These are phyloP conservation scores for Exophiala aquamarina DNA, from an alignment of 2,329 filamentous ascomycete genomes.

Conservation along the genomic window DNA sequence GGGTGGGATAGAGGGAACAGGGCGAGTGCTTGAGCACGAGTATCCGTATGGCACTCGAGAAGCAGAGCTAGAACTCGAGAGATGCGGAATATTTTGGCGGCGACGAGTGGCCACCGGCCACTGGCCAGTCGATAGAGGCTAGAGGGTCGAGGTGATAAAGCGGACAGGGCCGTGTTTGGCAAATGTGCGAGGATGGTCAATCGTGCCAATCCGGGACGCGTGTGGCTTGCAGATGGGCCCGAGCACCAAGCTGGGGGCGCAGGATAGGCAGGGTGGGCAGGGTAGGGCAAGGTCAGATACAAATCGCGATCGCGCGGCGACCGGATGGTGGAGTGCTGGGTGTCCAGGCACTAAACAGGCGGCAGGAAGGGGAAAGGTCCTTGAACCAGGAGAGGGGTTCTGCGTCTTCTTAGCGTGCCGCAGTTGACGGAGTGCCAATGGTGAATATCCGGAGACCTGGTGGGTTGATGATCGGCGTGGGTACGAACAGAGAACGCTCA, in stretches of 20 bases:
- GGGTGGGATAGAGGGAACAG: not conserved
- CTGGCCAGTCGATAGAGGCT: constrained; percentile 17
- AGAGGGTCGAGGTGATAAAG: constrained; percentile 24
- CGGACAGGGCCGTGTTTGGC: constrained; percentile 21
- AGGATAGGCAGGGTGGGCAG: constrained; percentile 23
- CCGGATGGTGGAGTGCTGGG: constrained; percentile 21
- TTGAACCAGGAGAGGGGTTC: constrained; percentile 4
- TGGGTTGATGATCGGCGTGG: too few relatives aligned
- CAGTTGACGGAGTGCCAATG: not conserved
- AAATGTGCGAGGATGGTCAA: constrained; percentile 24
- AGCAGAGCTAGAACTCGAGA: not conserved
- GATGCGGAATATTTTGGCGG: constrained; percentile 29
- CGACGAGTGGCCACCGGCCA: constrained; percentile 17
- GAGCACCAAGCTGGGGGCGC: constrained; percentile 23
- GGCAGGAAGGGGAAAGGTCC: constrained; percentile 11
- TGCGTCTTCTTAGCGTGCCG: not conserved
- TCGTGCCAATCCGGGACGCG: constrained; percentile 26
- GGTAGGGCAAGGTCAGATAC: too few relatives aligned
- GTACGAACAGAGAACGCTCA: too few relatives aligned
- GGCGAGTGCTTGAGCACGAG: not conserved
- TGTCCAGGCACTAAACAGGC: constrained; percentile 19
- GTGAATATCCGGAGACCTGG: too few relatives aligned
- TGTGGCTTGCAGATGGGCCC: constrained; percentile 28
- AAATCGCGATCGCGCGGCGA: constrained; percentile 26
- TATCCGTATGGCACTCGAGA: not conserved